A percentile compares a stretch with the other conserved stretches of the same genome.
Conservation (phyloP, 176 grass and related monocot genomes). For the Ananas comosus region DNA sequence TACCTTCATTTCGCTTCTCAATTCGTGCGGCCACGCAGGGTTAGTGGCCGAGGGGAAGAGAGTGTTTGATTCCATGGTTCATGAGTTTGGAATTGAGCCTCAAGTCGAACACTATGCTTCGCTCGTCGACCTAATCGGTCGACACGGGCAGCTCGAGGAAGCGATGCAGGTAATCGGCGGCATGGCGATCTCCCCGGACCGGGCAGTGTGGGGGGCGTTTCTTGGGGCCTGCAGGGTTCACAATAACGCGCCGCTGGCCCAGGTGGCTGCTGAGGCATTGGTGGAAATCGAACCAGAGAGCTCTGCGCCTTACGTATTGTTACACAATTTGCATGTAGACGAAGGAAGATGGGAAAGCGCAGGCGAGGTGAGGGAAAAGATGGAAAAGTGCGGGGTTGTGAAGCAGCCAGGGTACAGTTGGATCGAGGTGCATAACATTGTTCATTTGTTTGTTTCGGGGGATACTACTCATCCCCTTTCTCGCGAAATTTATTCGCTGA, state of each 20-base stretch:
- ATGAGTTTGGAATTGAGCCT: slow-evolving; percentile 45
- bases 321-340: slow-evolving; percentile 69
- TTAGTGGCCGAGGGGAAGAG: slow-evolving; percentile 50
- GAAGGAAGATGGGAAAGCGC: slow-evolving; percentile 64
- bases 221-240: slow-evolving; percentile 65
- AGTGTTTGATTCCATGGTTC: slow-evolving; percentile 54
- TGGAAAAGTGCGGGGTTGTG: slow-evolving; percentile 52
- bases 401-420: slow-evolving; percentile 67
- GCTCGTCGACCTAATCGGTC: slow-evolving; percentile 56
- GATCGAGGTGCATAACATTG: slow-evolving; percentile 53
- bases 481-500: slow-evolving; percentile 47
- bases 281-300: slow-evolving; percentile 51
- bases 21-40: slow-evolving; percentile 59
- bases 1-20: slow-evolving; percentile 60
- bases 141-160: slow-evolving; percentile 47
- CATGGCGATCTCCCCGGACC: slow-evolving; percentile 49
- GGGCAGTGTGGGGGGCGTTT: slow-evolving; percentile 66
- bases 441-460: slow-evolving; percentile 66
- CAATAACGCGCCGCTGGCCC: slow-evolving; percentile 46
- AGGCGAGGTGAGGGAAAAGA: slow-evolving; percentile 41
- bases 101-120: slow-evolving; percentile 65
- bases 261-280: slow-evolving; percentile 43
- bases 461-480: slow-evolving; percentile 54
- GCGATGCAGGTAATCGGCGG: slow-evolving; percentile 41
- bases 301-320: slow-evolving; percentile 73